Base-by-base conservation (phyloP, 768 basidiomycete genomes). In the Naganishia vaughanmartiniae region DNA sequence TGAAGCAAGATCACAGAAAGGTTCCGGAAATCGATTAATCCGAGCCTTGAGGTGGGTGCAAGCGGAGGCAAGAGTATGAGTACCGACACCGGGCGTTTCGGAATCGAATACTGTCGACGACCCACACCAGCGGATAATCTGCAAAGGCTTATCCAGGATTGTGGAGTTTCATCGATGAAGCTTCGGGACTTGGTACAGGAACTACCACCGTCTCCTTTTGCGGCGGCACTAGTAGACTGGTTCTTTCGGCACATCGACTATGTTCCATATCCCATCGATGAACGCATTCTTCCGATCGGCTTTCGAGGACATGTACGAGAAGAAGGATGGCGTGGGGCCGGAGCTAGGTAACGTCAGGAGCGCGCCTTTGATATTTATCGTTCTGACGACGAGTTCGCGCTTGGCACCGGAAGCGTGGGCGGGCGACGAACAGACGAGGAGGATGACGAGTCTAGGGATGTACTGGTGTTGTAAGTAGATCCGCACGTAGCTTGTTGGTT, bases 401-500 rank as follows among this genome's bases (percentile, higher is more conserved):
- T 83, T 95, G 30, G 91, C 93, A 3, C 92, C 93, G 4, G 92
- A 93, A 75, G 84, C 86, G 69, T 87, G 95, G 74, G 90, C 85
- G 36, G 92, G 92, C 0, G 90, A 93, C 80, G 87, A 89, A 69
- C 86, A 88, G 55, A 87, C 84, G 54, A 84, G 90, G 66, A 85
- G 90, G 76, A 83, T 92, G 31, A 92, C 90, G 10, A 93, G 92
- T 45, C 83, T 92, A 63, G 87, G 92, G 72, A 95, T 92, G 83
- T 95, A 96, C 78, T 97, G 93, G 93, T 91, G 90, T 67, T 94
- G 92, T 94, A 78, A 82, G 92, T 85, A n/a, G n/a, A n/a, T 51
- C 14, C 21, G 15, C 53, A 65, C 46, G 31, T 26, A 17, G 30
- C 17, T 42, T 26, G 39, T 28, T 26, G 45, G 17, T 39, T 30